phyloP scores from a whole-genome alignment of 441 rosid genomes.

The Bruguiera hainesii region DNA sequence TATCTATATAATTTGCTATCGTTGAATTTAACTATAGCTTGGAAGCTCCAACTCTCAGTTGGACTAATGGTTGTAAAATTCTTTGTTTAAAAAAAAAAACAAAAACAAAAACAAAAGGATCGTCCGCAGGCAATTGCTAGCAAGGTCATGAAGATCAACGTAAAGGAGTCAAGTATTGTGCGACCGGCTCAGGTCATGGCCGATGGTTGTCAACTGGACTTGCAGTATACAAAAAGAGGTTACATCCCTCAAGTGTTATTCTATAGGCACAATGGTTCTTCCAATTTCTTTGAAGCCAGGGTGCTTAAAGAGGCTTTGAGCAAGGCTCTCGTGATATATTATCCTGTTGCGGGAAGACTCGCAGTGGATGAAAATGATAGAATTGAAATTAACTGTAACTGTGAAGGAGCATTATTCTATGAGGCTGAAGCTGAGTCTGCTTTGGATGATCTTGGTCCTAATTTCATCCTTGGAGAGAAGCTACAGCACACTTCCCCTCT shows the following conservation, averaged over 20 bases:
- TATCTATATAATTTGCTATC: no score
- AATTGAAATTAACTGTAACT: slow-evolving; percentile 32
- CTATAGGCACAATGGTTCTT: slow-evolving; percentile 24
- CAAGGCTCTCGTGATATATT: slow-evolving; percentile 37
- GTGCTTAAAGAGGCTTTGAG: slow-evolving; percentile 39
- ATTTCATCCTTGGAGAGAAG: slow-evolving; percentile 15
- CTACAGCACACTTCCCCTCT: slow-evolving; percentile 25
- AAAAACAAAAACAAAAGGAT: background rate
- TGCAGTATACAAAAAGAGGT: slow-evolving; percentile 1
- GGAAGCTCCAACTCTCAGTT: no score
- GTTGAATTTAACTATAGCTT: no score
- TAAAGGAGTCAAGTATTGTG: slow-evolving; percentile 26
- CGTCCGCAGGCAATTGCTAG: background rate
- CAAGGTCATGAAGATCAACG: slow-evolving; percentile 17
- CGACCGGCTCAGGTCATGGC: slow-evolving; percentile 21
- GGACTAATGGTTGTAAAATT: no score
- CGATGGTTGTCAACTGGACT: slow-evolving; percentile 34
- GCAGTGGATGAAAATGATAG: slow-evolving; percentile 28
- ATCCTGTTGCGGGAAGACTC: slow-evolving; percentile 42
- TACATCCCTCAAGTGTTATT: slow-evolving; percentile 21
- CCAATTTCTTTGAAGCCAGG: slow-evolving; percentile 26
- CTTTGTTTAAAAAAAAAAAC: no score
- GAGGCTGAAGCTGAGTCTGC: slow-evolving; percentile 32
- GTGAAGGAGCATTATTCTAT: slow-evolving; percentile 28
- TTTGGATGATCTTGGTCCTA: slow-evolving; percentile 25